Conservation (phyloP, 2,329 filamentous ascomycete species). For the Alternaria burnsii region DNA sequence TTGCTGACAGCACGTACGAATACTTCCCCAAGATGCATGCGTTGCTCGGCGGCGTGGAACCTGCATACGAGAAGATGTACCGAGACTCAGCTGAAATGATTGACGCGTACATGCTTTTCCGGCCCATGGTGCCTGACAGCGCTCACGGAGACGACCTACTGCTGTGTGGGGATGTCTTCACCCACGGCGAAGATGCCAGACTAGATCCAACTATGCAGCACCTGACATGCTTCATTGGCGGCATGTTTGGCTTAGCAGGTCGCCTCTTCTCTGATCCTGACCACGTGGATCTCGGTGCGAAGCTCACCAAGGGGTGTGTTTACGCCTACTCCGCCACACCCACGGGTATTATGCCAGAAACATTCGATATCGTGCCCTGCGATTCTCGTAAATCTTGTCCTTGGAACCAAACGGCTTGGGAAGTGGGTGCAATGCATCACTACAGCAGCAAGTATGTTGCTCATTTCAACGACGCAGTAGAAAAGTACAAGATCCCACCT, state of each 20-base stretch:
- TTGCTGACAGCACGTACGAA: conserved; percentile 51
- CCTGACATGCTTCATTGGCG: conserved; percentile 68
- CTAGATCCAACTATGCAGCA: conserved; percentile 63
- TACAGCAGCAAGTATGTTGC: conserved; percentile 27
- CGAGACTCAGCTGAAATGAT: conserved; percentile 58
- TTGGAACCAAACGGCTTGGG: conserved; percentile 64
- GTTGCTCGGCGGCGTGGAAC: conserved; percentile 53
- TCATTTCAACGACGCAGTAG: conserved; percentile 24
- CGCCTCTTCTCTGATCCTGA: conserved; percentile 62
- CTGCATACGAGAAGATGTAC: conserved; percentile 64
- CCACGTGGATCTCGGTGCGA: conserved; percentile 64
- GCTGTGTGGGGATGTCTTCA: conserved; percentile 48
- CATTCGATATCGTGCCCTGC: conserved; percentile 63
- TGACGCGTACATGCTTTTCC: conserved; percentile 59
- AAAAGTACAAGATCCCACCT: conserved; percentile 40
- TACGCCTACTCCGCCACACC: conserved; percentile 66
- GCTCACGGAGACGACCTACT: conserved; percentile 38
- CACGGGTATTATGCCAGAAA: conserved; percentile 68
- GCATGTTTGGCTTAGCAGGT: conserved; percentile 68
- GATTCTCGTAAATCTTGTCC: conserved; percentile 50
- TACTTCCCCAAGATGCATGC: conserved; percentile 50
- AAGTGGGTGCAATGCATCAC: conserved; percentile 47
- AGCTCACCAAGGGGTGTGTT: conserved; percentile 68
- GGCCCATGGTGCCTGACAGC: conserved; percentile 51
- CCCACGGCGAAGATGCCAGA: conserved; percentile 21